Conservation (phyloP, 1,139 yeast genomes). For the Sugiyamaella japonica region DNA sequence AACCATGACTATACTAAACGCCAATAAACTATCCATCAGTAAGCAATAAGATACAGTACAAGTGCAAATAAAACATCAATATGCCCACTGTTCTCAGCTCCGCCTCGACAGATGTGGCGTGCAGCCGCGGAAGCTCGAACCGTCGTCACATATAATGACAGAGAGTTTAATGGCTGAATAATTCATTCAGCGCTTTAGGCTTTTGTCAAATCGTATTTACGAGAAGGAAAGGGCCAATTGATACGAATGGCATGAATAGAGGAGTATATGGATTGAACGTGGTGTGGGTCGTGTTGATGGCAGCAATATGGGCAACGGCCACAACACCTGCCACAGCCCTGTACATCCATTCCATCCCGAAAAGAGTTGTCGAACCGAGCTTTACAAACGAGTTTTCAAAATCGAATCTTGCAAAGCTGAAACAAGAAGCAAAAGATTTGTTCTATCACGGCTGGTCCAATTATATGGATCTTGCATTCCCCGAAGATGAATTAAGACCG, state of each 20-base stretch:
- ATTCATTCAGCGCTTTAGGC: neutral
- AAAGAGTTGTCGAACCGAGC: conserved; percentile 3
- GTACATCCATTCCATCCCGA: neutral
- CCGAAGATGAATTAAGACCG: conserved; percentile 81
- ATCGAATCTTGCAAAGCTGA: neutral
- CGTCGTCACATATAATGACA: neutral
- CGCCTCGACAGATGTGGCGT: neutral
- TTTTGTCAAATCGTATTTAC: neutral
- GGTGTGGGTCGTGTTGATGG: neutral
- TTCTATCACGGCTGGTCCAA: conserved; percentile 76
- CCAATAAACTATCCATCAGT: too few relatives aligned
- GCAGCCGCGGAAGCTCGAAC: neutral
- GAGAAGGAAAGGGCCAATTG: neutral
- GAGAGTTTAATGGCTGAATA: too few relatives aligned
- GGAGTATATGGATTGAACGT: conserved; percentile 1
- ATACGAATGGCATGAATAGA: conserved; percentile 5
- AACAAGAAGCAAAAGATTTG: conserved; percentile 52
- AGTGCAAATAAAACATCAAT: too few relatives aligned
- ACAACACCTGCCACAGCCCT: neutral
- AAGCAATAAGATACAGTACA: too few relatives aligned
- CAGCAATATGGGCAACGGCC: neutral
- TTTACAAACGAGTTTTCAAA: conserved; percentile 8
- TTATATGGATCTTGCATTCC: conserved; percentile 73
- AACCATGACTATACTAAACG: too few relatives aligned
- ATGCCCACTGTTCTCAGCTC: neutral